These are phyloP conservation scores for Groenewaldozyma tartarivorans DNA, from an alignment of 805 yeast genomes.

Conservation along the genomic window DNA sequence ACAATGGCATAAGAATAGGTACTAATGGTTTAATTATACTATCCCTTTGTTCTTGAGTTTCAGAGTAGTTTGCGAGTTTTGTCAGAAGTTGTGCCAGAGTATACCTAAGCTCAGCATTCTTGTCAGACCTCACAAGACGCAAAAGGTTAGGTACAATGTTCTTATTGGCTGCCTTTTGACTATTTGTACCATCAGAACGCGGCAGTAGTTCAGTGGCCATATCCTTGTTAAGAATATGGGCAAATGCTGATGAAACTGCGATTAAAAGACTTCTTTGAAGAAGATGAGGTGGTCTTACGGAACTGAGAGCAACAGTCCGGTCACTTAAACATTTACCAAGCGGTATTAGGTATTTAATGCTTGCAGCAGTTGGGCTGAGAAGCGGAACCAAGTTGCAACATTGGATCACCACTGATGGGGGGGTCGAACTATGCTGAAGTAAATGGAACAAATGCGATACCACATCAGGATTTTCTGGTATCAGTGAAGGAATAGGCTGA, in stretches of 20 bases:
- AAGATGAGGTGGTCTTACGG: not conserved
- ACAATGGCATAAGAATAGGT: constrained; percentile 25
- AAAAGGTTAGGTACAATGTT: constrained; percentile 14
- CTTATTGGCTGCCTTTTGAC: not conserved
- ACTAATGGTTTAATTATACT: constrained; percentile 17
- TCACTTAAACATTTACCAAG: constrained; percentile 1
- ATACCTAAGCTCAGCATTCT: constrained; percentile 15
- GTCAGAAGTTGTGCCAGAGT: constrained; percentile 19
- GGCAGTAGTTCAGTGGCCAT: constrained; percentile 11
- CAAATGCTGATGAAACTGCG: constrained; percentile 14
- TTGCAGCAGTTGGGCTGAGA: constrained; percentile 6
- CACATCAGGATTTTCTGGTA: constrained; percentile 11
- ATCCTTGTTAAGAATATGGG: constrained; percentile 13
- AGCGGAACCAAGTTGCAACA: constrained; percentile 7
- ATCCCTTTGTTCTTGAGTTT: constrained; percentile 11
- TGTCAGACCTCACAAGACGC: constrained; percentile 12
- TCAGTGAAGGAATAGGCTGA: constrained; percentile 9
- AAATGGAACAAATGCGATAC: constrained; percentile 4
- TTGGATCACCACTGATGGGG: constrained; percentile 1
- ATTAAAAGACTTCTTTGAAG: not conserved
- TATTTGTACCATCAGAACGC: constrained; percentile 1
- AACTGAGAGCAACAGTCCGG: not conserved
- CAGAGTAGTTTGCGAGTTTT: constrained; percentile 16
- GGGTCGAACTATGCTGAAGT: constrained; percentile 3
- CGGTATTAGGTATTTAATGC: constrained; percentile 5